phyloP scores from a whole-genome alignment of 257 asterid species.

The Haberlea rhodopensis region DNA sequence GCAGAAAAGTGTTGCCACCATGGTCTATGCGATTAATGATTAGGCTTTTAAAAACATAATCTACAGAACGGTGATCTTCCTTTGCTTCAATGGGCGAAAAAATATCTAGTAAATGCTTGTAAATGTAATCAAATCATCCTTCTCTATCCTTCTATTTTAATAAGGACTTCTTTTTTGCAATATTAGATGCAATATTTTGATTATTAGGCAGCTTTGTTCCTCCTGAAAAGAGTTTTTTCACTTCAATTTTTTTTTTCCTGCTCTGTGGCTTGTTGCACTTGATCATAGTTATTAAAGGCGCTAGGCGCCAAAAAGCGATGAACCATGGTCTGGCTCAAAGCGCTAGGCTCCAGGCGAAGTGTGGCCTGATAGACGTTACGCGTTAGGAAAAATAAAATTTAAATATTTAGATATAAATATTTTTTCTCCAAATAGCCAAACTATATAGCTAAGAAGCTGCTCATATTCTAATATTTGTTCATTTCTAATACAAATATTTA shows the following conservation, averaged over 20 bases:
- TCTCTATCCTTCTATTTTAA: background rate
- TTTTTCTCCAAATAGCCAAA: too few relatives aligned
- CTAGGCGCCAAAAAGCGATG: too few relatives aligned
- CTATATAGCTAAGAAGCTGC: too few relatives aligned
- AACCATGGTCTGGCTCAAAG: too few relatives aligned
- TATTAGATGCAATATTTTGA: background rate
- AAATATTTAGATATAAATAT: too few relatives aligned
- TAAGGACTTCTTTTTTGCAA: background rate
- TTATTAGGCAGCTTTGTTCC: background rate
- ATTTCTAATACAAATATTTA: too few relatives aligned
- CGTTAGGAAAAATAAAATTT: too few relatives aligned
- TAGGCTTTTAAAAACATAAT: background rate
- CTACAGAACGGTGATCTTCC: background rate
- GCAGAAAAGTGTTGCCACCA: background rate
- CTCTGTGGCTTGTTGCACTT: background rate
- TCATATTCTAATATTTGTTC: too few relatives aligned
- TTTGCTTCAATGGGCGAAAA: background rate
- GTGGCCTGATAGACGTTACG: too few relatives aligned
- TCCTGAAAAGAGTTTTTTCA: background rate
- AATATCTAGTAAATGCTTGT: background rate
- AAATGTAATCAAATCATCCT: background rate
- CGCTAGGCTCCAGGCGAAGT: too few relatives aligned
- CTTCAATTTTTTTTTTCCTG: background rate
- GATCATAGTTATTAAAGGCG: too few relatives aligned
- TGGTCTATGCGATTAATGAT: background rate